Base-by-base conservation (phyloP, 495 filamentous ascomycete genomes). In the Aspergillus indologenus region DNA sequence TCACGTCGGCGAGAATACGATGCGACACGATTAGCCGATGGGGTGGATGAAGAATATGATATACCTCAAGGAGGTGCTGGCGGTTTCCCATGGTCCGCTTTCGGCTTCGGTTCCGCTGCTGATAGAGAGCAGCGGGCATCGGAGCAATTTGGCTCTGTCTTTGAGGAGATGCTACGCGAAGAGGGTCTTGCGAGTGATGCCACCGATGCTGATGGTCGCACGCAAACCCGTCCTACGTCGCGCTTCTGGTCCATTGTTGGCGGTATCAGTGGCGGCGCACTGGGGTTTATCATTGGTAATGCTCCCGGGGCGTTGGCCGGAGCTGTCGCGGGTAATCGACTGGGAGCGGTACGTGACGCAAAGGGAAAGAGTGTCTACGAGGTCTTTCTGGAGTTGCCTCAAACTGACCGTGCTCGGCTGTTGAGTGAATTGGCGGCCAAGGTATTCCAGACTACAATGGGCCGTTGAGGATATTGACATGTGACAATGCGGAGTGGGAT, bases 101-200 rank as follows among this genome's bases (percentile, higher is more conserved):
- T 89, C 63, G 85, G 84, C 1, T 87, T 85, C 54, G 75, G 79
- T 26, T 58, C 34, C 6, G 12, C 60, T 17, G 54, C 57, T 47
- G 60, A 77, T 50, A 75, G 74, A 9, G 77, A 84, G 53, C 79
- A 82, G 45, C 79, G 81, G n/a, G 67, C 81, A 73, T 84, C 65
- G 47, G 84, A 86, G 59, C 94, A 98, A 73, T 98, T 98, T 68
- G 91, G 87, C 19, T 82, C 85, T 60, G 88, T 91, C 2, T 98
- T 98, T 67, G 95, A 98, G 79, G 94, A 98, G 80, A 98, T 98
- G 94, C 74, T 98, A 72, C 84, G 89, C 34, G 94, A 98, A 64
- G 89, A 97, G 68, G 94, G 93, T 0, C 81, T 98, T 72, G 87
- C 88, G 0, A 85, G 86, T 56, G 81, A 83, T 19, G 72, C 77